Evolutionary conservation across 352 stramenopile species (phyloP).

Genomic region (Blastocystis sp.): DNA sequence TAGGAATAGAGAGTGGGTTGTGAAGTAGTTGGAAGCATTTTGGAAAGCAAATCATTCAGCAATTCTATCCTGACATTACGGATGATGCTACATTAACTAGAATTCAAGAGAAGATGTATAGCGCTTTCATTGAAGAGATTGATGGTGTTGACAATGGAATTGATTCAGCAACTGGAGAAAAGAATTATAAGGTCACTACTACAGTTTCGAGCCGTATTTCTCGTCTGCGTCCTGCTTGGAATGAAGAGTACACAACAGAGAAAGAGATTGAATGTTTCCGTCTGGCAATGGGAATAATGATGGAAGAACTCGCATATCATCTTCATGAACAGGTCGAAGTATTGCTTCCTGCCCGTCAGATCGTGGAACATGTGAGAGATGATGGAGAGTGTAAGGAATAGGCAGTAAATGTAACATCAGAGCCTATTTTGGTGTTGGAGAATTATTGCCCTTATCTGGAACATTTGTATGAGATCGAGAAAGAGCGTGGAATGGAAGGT

Average conservation of each 20-base stretch:
- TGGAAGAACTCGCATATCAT: not conserved
- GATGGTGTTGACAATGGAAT: constrained; percentile 61
- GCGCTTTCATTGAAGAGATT: constrained; percentile 52
- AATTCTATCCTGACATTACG: not conserved
- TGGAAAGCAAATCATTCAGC: constrained; percentile 19
- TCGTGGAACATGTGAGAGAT: not conserved
- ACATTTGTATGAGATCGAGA: not conserved
- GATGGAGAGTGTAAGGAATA: not conserved
- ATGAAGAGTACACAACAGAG: constrained; percentile 25
- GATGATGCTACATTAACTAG: not conserved
- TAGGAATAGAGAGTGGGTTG: not conserved
- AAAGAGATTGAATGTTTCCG: constrained; percentile 6
- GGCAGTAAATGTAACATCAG: not conserved
- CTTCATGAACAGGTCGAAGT: constrained; percentile 16
- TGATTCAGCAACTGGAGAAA: not conserved
- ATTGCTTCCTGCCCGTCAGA: not conserved
- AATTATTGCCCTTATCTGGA: constrained; percentile 4
- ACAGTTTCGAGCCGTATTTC: not conserved
- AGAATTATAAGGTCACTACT: constrained; percentile 38
- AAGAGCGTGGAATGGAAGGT: constrained; percentile 4
- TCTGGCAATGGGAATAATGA: constrained; percentile 22
- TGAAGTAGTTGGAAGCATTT: constrained; percentile 21
- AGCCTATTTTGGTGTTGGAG: constrained; percentile 8
- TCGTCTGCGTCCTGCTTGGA: constrained; percentile 49
- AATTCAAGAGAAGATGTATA: constrained; percentile 46